Percentiles rank a stretch among this genome's conserved stretches.
These are phyloP conservation scores for Hordeum vulgare DNA, from an alignment of 176 grass and related monocot genomes.

Conservation along the genomic window MorexV3_pseudomolecules_assembly NC_058522.1:548728745-548729244, in stretches of 20 bases:
- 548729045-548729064: slow-evolving; percentile 95
- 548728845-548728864: background rate
- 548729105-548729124: background rate
- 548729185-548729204: background rate
- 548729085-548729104: slow-evolving; percentile 84
- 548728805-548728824: background rate
- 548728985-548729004: slow-evolving; percentile 74
- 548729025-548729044: slow-evolving; percentile 96
- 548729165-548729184: background rate
- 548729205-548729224: background rate
- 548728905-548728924: background rate
- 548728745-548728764: slow-evolving; percentile 9
- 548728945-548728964: slow-evolving; percentile 36
- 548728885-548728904: background rate
- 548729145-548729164: background rate
- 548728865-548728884: background rate
- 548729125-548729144: background rate
- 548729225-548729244: background rate
- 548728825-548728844: background rate
- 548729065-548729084: slow-evolving; percentile 94
- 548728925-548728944: background rate
- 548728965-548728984: slow-evolving; percentile 73
- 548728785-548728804: background rate
- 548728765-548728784: background rate
- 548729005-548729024: slow-evolving; percentile 92